Evolutionary conservation across 2,329 filamentous ascomycete species (phyloP), one percentile per base, ranked within the genome.

Genomic region (Annulohypoxylon truncatum): DNA sequence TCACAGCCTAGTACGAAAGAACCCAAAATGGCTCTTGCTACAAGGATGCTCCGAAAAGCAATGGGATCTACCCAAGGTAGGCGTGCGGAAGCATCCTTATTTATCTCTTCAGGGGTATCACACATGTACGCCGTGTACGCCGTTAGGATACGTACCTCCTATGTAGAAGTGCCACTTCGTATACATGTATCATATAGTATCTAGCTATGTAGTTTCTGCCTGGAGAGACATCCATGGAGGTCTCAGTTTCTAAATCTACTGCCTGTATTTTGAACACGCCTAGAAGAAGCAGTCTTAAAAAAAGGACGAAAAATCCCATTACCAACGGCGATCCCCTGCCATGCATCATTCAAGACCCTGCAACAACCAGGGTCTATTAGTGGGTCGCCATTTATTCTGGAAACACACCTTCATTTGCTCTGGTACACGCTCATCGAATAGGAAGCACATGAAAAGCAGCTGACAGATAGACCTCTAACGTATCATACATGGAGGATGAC

Each of bases 81-180:
- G 20, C n/a, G 59, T 66, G 70, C 62, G 69, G 68, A 61, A 71
- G 57, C 67, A 69, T 64, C 62, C 63, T 70, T 68, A 72, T 74
- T 67, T 66, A 72, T 67, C 52, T 67, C 44, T 35, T 44, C 57
- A 44, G 57, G 54, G 70, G 55, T 35, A 35, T n/a, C n/a, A n/a
- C n/a, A n/a, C n/a, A n/a, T n/a, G 51, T 31, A 2, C 13, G 12
- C 18, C 6, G 7, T 38, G 13, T 15, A 15, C 15, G 35, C 6
- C 7, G 7, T n/a, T 15, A 18, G 38, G 20, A n/a, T 48, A 63
- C 56, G 26, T 55, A 46, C 31, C 26, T 8, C 33, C 29, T 31
- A n/a, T 8, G 13, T 10, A 15, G n/a, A n/a, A n/a, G n/a, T n/a
- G n/a, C n/a, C n/a, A n/a, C n/a, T n/a, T n/a, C n/a, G n/a, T n/a